Evolutionary conservation across 2,329 filamentous ascomycete species (phyloP), one percentile per base, ranked within the genome.

Genomic region (Alternaria metachromatica): DNA sequence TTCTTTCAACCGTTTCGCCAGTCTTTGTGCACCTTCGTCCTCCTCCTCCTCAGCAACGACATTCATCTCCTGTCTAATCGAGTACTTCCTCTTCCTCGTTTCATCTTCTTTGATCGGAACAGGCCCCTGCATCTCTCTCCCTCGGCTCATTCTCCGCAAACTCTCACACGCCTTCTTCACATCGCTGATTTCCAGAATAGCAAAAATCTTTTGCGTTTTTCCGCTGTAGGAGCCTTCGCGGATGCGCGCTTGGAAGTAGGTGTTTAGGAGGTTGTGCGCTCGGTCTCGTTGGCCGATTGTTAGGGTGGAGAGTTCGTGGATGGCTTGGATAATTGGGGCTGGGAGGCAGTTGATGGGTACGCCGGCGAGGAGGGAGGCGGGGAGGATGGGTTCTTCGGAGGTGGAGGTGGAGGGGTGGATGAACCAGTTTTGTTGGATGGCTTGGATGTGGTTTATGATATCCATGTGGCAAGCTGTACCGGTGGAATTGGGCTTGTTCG

Each of bases 121-220:
- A 8, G 23, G 48, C 1, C 44, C 37, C 6, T 62, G 54, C 56
- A 65, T 57, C 8, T 62, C 57, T 13, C 55, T 43, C 0, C 64
- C 65, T 41, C 25, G 50, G 7, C 28, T 65, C 64, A 70, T 70
- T 8, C 43, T 57, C 13, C 46, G 23, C 4, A 59, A 50, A 30
- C 68, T 70, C n/a, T 48, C 48, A 20, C 59, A 63, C 2, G 68
- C 68, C n/a, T 69, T 59, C 10, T 61, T 54, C 3, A 69, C 62
- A 54, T 70, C 68, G 6, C 15, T 23, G 1, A 68, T 57, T 33
- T 67, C 60, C 3, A 70, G 11, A 2, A 23, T 26, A 2, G 55
- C 65, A 15, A 57, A 55, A 1, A 55, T 57, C 5, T 13, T 46
- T 3, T 28, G 10, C 3, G 45, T 11, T 5, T 55, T 54, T 0